Evolutionary conservation across 108 stramenopile species (phyloP).

Genomic region (Phaeodactylum tricornutum): DNA sequence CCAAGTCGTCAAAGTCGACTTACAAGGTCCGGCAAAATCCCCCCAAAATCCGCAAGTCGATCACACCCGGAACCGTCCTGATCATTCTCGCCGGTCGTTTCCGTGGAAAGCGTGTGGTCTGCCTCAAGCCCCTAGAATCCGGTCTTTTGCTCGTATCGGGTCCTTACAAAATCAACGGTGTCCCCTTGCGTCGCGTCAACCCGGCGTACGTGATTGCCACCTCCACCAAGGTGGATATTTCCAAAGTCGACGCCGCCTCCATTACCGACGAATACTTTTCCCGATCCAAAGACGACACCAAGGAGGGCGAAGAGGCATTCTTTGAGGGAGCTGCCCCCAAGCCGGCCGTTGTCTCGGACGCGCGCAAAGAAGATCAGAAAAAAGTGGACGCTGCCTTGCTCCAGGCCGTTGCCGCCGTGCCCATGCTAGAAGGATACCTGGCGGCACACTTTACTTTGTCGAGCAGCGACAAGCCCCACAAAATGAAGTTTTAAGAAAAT

Average conservation of each 20-base stretch:
- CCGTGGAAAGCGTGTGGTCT: constrained; percentile 98
- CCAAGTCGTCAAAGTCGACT: constrained; percentile 44
- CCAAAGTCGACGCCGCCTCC: constrained; percentile 72
- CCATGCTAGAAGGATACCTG: constrained; percentile 91
- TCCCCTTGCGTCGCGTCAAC: constrained; percentile 97
- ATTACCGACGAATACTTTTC: constrained; percentile 92
- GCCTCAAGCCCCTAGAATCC: constrained; percentile 92
- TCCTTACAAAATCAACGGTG: constrained; percentile 98
- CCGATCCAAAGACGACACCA: constrained; percentile 48
- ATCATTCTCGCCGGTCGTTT: constrained; percentile 98
- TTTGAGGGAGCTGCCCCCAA: constrained; percentile 80
- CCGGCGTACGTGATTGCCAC: constrained; percentile 99
- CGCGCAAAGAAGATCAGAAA: constrained; percentile 92
- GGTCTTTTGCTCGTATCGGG: constrained; percentile 97
- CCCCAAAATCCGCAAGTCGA: constrained; percentile 87
- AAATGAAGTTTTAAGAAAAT: constrained; percentile 89
- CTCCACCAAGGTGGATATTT: constrained; percentile 90
- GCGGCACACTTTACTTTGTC: constrained; percentile 86
- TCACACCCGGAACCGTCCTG: constrained; percentile 96
- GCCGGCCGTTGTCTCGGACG: constrained; percentile 79
- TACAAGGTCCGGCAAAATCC: constrained; percentile 73
- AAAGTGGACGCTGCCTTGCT: constrained; percentile 85
- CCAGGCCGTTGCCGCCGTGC: constrained; percentile 55
- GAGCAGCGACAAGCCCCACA: constrained; percentile 91
- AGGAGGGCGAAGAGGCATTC: constrained; percentile 81